Percentiles rank a stretch among this genome's conserved stretches.
Evolutionary conservation across 306 rosid genomes (phyloP).

Genomic region (Pachyrhizus erosus): DNA sequence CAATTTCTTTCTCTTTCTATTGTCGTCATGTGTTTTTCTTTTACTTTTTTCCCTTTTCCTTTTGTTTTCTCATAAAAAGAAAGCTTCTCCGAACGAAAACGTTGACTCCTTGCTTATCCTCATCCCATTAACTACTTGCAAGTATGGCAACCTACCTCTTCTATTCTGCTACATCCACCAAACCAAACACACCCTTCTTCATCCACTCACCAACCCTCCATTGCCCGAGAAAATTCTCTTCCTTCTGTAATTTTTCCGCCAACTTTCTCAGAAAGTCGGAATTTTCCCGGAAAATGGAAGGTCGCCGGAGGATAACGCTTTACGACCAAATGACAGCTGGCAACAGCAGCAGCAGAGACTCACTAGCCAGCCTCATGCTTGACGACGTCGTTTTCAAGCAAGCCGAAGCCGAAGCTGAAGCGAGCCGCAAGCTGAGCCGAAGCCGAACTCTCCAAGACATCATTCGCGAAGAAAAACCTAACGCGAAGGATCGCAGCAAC

Average conservation of each 20-base stretch:
- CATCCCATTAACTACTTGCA: conserved; percentile 10
- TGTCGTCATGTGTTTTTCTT: not conserved
- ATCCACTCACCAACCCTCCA: not conserved
- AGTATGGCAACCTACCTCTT: conserved; percentile 1
- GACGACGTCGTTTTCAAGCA: conserved; percentile 52
- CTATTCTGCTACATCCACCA: not conserved
- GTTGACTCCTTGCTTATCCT: conserved; percentile 46
- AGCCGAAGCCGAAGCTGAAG: not conserved
- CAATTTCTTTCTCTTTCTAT: not conserved
- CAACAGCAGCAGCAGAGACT: conserved; percentile 48
- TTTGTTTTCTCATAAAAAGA: conserved; percentile 29
- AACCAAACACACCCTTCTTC: not conserved
- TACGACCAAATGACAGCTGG: conserved; percentile 78
- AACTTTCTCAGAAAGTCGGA: not conserved
- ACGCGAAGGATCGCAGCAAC: conserved; percentile 45
- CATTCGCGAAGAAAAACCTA: conserved; percentile 50
- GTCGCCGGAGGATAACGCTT: conserved; percentile 76
- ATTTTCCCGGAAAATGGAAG: conserved; percentile 51
- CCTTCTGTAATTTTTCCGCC: not conserved
- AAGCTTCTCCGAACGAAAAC: conserved; percentile 35
- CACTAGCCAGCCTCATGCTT: conserved; percentile 58
- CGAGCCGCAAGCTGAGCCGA: conserved; percentile 12
- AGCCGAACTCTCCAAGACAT: conserved; percentile 74
- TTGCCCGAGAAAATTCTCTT: not conserved
- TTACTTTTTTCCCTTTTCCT: not conserved